Evolutionary conservation across 495 filamentous ascomycete species (phyloP).

Genomic region (Aspergillus kassunensis): DNA sequence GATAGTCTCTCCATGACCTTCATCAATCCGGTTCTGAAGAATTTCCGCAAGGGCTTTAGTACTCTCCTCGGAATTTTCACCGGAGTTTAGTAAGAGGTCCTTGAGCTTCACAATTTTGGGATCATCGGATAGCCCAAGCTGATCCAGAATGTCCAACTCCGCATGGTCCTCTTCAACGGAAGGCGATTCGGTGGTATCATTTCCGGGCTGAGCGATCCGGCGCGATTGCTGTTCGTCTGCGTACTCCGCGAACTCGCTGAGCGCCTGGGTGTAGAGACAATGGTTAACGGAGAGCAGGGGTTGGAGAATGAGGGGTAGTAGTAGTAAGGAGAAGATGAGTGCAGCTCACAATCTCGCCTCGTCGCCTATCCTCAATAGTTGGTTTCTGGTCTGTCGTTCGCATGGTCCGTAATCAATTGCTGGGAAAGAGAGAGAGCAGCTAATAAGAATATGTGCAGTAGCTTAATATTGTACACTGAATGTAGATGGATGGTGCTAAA

Average conservation of each 20-base stretch:
- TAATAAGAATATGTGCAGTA: no score
- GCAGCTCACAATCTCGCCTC: constrained; percentile 74
- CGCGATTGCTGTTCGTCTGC: constrained; percentile 89
- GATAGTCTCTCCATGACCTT: constrained; percentile 85
- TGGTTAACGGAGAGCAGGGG: constrained; percentile 5
- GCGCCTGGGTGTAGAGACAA: constrained; percentile 53
- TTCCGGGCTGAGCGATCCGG: constrained; percentile 38
- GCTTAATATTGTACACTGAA: no score
- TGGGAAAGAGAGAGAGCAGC: no score
- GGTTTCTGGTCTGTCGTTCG: constrained; percentile 48
- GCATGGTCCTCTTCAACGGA: constrained; percentile 66
- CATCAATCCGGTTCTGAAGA: constrained; percentile 64
- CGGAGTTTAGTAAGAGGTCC: constrained; percentile 66
- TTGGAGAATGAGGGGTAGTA: not conserved
- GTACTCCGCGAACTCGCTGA: constrained; percentile 97
- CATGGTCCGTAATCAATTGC: no score
- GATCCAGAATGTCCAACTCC: constrained; percentile 89
- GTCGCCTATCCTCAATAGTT: constrained; percentile 69
- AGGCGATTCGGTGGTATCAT: constrained; percentile 44
- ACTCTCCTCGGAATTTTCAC: constrained; percentile 56
- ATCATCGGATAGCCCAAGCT: constrained; percentile 74
- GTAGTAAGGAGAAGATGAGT: not conserved
- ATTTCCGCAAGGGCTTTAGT: constrained; percentile 57
- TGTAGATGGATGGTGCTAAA: not conserved
- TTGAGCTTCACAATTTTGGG: constrained; percentile 65